phyloP scores from a whole-genome alignment of 176 grass and related monocot genomes.

The Chrysopogon serrulatus region DNA sequence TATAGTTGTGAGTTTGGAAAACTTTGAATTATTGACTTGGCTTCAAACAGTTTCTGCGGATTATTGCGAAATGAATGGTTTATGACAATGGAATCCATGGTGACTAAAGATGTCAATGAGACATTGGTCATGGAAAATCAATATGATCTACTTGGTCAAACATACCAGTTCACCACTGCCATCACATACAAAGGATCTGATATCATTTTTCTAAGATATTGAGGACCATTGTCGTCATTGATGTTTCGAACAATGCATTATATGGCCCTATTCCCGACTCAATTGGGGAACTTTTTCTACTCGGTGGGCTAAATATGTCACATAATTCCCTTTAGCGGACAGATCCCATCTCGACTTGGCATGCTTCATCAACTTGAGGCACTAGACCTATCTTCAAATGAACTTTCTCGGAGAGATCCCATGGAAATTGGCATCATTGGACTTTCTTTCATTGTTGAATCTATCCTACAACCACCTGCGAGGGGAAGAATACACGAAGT shows the following conservation, averaged over 20 bases:
- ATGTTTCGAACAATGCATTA: constrained; percentile 17
- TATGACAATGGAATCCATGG: constrained; percentile 8
- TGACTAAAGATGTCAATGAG: not conserved
- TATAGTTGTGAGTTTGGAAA: not conserved
- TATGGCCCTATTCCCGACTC: constrained; percentile 34
- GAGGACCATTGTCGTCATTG: not conserved
- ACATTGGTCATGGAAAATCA: constrained; percentile 24
- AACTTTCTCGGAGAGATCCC: constrained; percentile 6
- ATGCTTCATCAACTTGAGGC: not conserved
- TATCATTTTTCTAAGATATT: not conserved
- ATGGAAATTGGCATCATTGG: not conserved
- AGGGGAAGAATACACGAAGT: not conserved
- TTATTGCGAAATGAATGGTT: constrained; percentile 14
- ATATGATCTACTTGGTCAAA: not conserved
- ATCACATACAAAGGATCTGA: constrained; percentile 5
- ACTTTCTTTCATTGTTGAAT: not conserved
- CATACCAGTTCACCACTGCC: constrained; percentile 26
- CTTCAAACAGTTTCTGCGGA: constrained; percentile 29
- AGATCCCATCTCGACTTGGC: constrained; percentile 21
- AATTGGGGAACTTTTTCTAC: constrained; percentile 23
- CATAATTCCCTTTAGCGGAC: constrained; percentile 33
- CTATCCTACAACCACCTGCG: not conserved
- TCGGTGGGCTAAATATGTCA: constrained; percentile 39
- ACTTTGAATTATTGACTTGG: constrained; percentile 15
- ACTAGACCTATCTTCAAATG: not conserved